A percentile compares a stretch with the other conserved stretches of the same genome.
phyloP scores from a whole-genome alignment of 345 rosid genomes.

The Firmiana major region DNA sequence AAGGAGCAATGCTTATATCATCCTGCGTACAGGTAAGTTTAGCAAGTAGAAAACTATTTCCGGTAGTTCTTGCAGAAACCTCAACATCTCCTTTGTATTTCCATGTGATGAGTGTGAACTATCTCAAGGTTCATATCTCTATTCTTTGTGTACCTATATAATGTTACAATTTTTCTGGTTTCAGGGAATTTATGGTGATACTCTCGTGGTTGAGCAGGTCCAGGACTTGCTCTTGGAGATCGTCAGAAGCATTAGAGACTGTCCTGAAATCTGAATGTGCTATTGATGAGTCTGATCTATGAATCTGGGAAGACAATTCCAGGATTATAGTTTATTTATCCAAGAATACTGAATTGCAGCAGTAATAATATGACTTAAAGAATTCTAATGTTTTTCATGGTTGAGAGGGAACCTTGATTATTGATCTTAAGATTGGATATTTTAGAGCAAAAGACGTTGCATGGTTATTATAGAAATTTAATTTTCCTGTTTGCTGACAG shows the following conservation, averaged over 20 bases:
- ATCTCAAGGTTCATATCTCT: background rate
- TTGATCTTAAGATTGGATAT: background rate
- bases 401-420: background rate
- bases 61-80: background rate
- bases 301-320: background rate
- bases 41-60: background rate
- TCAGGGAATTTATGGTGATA: slow-evolving; percentile 37
- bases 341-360: background rate
- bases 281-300: background rate
- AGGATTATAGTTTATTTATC: background rate
- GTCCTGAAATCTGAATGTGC: background rate
- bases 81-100: background rate
- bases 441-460: background rate
- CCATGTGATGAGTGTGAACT: background rate
- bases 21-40: slow-evolving; percentile 49
- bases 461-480: background rate
- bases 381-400: background rate
- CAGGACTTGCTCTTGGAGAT: slow-evolving; percentile 41
- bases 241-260: slow-evolving; percentile 26
- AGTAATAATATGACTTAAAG: background rate
- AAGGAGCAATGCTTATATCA: slow-evolving; percentile 52
- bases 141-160: background rate
- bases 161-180: slow-evolving; percentile 10
- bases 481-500: background rate
- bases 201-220: slow-evolving; percentile 23